Evolutionary conservation across 257 asterid genomes (phyloP).

Genomic region (Solanum clarkiae): DNA sequence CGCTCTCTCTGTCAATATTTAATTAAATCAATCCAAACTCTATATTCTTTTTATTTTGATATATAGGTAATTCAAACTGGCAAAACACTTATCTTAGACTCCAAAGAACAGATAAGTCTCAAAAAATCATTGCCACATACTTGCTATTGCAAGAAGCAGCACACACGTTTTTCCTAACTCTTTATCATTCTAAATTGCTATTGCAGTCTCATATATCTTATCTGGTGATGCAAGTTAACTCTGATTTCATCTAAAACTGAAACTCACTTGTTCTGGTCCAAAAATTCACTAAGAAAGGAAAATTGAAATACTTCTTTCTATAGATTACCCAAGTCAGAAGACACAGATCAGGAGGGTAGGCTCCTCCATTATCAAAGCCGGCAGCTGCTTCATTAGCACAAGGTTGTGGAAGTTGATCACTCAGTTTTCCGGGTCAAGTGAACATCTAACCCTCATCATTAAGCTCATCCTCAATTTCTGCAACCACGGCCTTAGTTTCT

Average conservation of each 20-base stretch:
- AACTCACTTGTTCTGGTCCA: neutral
- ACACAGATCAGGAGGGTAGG: slow-evolving; percentile 65
- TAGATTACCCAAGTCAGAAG: slow-evolving; percentile 47
- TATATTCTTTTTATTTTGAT: neutral
- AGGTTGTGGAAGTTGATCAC: slow-evolving; percentile 58
- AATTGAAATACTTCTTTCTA: neutral
- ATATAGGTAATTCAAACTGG: neutral
- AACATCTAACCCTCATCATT: slow-evolving; percentile 70
- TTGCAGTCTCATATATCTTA: neutral
- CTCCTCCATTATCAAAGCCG: slow-evolving; percentile 65
- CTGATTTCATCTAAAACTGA: neutral
- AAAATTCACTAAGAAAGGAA: neutral
- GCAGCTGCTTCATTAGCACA: slow-evolving; percentile 61
- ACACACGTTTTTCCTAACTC: neutral
- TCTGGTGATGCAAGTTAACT: neutral
- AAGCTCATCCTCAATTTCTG: slow-evolving; percentile 71
- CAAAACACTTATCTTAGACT: neutral
- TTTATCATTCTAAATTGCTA: neutral
- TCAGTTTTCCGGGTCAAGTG: slow-evolving; percentile 54
- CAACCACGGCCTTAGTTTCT: slow-evolving; percentile 69
- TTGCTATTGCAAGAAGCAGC: neutral
- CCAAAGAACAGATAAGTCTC: neutral
- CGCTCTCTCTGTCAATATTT: neutral
- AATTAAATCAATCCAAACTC: neutral
- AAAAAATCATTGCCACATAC: neutral